Percentiles rank a stretch among this genome's conserved stretches.
Conservation (phyloP, 768 basidiomycete species). For the Suillus subaureus region DNA sequence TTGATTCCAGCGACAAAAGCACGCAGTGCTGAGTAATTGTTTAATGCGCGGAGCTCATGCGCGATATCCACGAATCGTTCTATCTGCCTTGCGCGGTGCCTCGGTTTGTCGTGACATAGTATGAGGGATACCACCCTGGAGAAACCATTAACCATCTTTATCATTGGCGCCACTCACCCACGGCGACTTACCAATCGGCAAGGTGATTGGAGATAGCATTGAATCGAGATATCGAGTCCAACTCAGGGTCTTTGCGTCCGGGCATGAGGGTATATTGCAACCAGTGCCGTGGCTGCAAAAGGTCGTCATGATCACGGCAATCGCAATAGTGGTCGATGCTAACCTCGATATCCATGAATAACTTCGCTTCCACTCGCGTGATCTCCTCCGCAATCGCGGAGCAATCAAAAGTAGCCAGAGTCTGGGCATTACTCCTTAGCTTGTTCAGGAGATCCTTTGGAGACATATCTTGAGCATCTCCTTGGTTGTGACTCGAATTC, state of each 20-base stretch:
- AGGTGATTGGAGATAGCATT: constrained; percentile 81
- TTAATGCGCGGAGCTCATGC: constrained; percentile 72
- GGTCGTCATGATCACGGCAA: constrained; percentile 6
- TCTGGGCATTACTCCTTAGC: constrained; percentile 58
- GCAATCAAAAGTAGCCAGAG: constrained; percentile 57
- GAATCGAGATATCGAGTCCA: constrained; percentile 72
- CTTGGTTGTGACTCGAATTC: constrained; percentile 26
- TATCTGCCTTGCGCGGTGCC: constrained; percentile 75
- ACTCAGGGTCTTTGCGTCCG: constrained; percentile 63
- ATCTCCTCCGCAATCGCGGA: constrained; percentile 84
- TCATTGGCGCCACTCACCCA: background rate
- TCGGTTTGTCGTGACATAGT: constrained; percentile 80
- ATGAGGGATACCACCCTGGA: constrained; percentile 89
- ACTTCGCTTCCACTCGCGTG: constrained; percentile 66
- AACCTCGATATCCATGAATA: constrained; percentile 81
- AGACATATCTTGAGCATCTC: constrained; percentile 41
- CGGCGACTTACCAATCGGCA: constrained; percentile 67
- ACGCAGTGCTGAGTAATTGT: constrained; percentile 93
- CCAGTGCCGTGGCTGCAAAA: constrained; percentile 80
- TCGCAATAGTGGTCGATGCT: constrained; percentile 18
- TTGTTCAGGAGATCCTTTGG: constrained; percentile 65
- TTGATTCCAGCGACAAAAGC: constrained; percentile 95
- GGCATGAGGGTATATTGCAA: constrained; percentile 75
- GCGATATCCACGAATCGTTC: constrained; percentile 90
- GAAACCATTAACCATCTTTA: constrained; percentile 13